Evolutionary conservation across 2,329 filamentous ascomycete species (phyloP).

Genomic region (Colletotrichum karsti): DNA sequence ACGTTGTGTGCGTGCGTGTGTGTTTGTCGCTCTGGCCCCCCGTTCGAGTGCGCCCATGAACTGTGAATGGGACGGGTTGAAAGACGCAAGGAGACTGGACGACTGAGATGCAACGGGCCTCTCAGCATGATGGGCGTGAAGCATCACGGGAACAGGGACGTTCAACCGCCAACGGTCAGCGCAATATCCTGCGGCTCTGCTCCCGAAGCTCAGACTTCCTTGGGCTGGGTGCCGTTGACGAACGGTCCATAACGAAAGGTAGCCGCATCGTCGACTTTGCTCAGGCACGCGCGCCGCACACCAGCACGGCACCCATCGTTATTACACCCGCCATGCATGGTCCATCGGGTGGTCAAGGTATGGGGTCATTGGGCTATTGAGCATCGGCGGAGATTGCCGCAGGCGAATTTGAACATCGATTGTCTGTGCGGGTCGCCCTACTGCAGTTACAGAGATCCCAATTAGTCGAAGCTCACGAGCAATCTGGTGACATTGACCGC

Average conservation of each 20-base stretch:
- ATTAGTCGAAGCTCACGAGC: constrained; percentile 18
- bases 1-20: neutral
- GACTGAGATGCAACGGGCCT: neutral
- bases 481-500: constrained; percentile 15
- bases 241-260: neutral
- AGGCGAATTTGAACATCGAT: constrained; percentile 11
- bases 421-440: constrained; percentile 19
- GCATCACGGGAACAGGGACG: constrained; percentile 2
- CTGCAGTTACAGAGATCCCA: constrained; percentile 12
- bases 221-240: constrained; percentile 12
- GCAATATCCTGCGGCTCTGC: constrained; percentile 25
- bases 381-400: constrained; percentile 27
- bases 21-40: constrained; percentile 21
- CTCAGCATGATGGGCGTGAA: constrained; percentile 7
- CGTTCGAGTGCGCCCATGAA: constrained; percentile 16
- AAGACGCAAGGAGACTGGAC: neutral
- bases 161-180: neutral
- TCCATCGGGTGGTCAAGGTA: neutral
- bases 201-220: constrained; percentile 23
- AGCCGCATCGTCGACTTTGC: too few relatives aligned
- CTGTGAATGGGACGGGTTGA: constrained; percentile 1
- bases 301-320: constrained; percentile 8
- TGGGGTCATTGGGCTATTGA: neutral
- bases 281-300: constrained; percentile 14
- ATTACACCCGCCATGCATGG: constrained; percentile 22